Evolutionary conservation across 2,329 filamentous ascomycete genomes (phyloP), one percentile per base, ranked within the genome.

Genomic region (Cercospora berteroae): DNA sequence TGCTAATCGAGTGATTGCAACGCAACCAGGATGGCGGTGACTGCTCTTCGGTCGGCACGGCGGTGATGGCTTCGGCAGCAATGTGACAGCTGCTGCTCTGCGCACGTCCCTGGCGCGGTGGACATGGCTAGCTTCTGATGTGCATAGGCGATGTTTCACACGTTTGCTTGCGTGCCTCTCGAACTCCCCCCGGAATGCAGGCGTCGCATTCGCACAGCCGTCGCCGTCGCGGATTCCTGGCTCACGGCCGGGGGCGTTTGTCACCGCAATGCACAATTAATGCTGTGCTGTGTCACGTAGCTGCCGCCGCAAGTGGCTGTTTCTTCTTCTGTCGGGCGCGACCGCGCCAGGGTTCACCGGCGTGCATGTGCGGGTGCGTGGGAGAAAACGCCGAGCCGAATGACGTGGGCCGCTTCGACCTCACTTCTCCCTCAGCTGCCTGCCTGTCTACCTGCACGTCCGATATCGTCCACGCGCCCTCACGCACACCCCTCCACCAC

Each of bases 121-220:
- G 27, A n/a, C 55, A 56, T 56, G 27, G 27, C 55, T 56, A 55
- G 60, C 42, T 31, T 20, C 44, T 33, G 55, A n/a, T 8, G 55
- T 57, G 55, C 55, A 31, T 57, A 57, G 55, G 55, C 55, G 55
- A 57, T 57, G 55, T 23, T 27, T 57, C 55, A 27, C 55, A 57
- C 29, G 55, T 57, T 27, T 57, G 27, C 27, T 57, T 57, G 55
- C 18, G 55, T 9, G 16, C n/a, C 20, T 52, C 48, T 52, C 20
- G 48, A 52, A 25, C 48, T 52, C 48, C 48, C 48, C 48, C 48
- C 48, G 48, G 23, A 16, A 48, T 48, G 42, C 42, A 48, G 18
- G 42, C 36, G 36, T 39, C 36, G 36, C 36, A n/a, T 39, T 39
- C 36, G 36, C 36, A 39, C 33, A 36, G 33, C 33, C 5, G 33